Evolutionary conservation across 306 rosid genomes (phyloP), one percentile per base, ranked within the genome.

Genomic region (Lithocarpus polystachyus): DNA sequence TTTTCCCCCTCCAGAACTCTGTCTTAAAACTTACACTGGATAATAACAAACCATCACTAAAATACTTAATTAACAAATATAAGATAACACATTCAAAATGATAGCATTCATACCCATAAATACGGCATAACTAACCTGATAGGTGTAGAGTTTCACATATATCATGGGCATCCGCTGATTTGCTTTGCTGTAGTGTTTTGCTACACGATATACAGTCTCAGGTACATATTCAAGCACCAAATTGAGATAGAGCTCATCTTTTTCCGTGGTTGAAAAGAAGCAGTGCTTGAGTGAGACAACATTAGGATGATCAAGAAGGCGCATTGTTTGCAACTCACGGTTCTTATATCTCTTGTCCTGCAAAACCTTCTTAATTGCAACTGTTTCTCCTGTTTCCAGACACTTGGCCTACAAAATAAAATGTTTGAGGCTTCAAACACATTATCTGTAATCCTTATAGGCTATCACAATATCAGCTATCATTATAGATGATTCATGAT

Each of bases 291-390:
- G 90, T 17, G 95, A 86, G 60, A 89, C 91, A 55, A 90, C 85
- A 85, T 89, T 89, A 52, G 91, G 95, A 80, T 90, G 92, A 78
- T 90, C 92, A 61, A 90, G 90, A 79, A 90, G 95, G 79, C 91
- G 88, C 95, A 90, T 90, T 35, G 92, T 90, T 80, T 90, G 95
- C 89, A 90, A 68, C 79, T 90, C 91, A 19, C 95, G 87, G 55
- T 90, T 90, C 86, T 90, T 90, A 57, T 87, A 89, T 78, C 93
- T 89, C 80, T 87, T 89, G 82, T 89, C 93, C 80, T 85, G 91
- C 82, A 89, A 79, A 56, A 89, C 93, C 86, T 89, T 89, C 85
- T 89, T 85, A 73, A 89, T 89, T 56, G 93, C 90, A 68, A 89
- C 87, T 76, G 86, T 88, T 85, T 88, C 91, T 78, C 92, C 92